Evolutionary conservation across 129 eudicot genomes (phyloP).

Genomic region (Silybum marianum): DNA sequence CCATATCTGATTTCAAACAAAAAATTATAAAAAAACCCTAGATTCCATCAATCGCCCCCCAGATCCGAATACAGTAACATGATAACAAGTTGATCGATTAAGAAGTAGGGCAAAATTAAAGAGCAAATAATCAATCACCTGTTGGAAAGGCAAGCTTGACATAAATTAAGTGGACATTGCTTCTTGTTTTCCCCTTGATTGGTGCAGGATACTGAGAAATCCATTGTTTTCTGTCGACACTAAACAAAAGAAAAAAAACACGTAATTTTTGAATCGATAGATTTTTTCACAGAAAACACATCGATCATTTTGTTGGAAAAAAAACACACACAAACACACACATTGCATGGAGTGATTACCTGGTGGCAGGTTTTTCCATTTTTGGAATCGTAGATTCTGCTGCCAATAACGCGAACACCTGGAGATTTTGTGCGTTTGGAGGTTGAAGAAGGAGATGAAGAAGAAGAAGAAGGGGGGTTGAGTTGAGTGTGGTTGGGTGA

Average conservation of each 20-base stretch:
- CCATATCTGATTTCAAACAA: conserved; percentile 45
- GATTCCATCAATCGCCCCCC: not conserved
- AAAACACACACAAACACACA: conserved; percentile 21
- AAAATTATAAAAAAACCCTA: not conserved
- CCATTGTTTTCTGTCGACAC: conserved; percentile 73
- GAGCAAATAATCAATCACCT: conserved; percentile 32
- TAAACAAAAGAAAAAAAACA: conserved; percentile 15
- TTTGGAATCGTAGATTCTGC: conserved; percentile 56
- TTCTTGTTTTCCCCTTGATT: conserved; percentile 25
- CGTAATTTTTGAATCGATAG: not conserved
- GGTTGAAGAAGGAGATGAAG: conserved; percentile 7
- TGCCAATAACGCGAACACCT: conserved; percentile 45
- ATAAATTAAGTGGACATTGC: conserved; percentile 50
- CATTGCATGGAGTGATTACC: conserved; percentile 46
- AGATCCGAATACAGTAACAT: conserved; percentile 9
- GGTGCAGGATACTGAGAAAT: conserved; percentile 46
- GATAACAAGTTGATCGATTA: not conserved
- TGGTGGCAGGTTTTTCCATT: conserved; percentile 63
- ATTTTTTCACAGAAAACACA: not conserved
- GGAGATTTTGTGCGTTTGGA: conserved; percentile 40
- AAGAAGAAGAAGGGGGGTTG: not conserved
- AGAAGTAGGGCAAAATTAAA: not conserved
- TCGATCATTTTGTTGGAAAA: not conserved
- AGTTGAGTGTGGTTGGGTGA: conserved; percentile 9
- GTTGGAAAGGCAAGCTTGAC: conserved; percentile 50